These are phyloP conservation scores for Trypanosoma melophagium DNA, from an alignment of 208 protist genomes.

Conservation along the genomic window DNA sequence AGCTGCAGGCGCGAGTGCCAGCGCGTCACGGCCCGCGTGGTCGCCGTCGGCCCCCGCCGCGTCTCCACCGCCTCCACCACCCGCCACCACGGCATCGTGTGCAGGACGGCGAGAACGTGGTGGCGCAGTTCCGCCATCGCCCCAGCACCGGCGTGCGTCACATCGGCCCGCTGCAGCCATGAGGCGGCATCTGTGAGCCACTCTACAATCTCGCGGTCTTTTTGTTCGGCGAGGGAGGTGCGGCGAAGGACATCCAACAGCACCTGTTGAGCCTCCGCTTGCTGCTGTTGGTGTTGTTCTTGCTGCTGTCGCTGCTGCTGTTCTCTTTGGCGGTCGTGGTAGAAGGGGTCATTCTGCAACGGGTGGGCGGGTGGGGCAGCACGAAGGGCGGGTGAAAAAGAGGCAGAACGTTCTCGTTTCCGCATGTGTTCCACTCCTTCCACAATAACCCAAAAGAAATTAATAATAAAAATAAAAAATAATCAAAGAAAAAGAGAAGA, in stretches of 20 bases:
- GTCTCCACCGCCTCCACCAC: constrained; percentile 50
- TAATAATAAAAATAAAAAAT: constrained; percentile 13
- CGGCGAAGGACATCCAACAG: constrained; percentile 67
- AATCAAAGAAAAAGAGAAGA: too few species aligned
- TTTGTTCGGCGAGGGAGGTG: constrained; percentile 70
- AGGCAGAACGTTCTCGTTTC: constrained; percentile 27
- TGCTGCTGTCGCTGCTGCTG: not conserved
- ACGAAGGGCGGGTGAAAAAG: constrained; percentile 5
- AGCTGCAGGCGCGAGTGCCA: constrained; percentile 68
- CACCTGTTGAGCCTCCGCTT: constrained; percentile 32
- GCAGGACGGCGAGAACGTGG: constrained; percentile 68
- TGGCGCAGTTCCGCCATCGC: constrained; percentile 48
- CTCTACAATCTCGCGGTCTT: constrained; percentile 69
- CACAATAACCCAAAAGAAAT: constrained; percentile 2
- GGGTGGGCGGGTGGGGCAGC: not conserved
- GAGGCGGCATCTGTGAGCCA: constrained; percentile 51
- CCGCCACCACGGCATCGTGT: constrained; percentile 85
- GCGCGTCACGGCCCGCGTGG: constrained; percentile 40
- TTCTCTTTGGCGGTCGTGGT: too few species aligned
- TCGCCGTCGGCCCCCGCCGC: not conserved
- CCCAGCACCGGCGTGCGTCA: constrained; percentile 1
- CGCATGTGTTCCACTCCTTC: constrained; percentile 6
- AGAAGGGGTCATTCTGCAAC: too few species aligned
- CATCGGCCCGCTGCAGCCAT: constrained; percentile 38
- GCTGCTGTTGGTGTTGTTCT: not conserved